A percentile compares a stretch with the other conserved stretches of the same genome.
These are phyloP conservation scores for Ceriops zippeliana DNA, from an alignment of 345 rosid genomes.

Conservation along the genomic window DNA sequence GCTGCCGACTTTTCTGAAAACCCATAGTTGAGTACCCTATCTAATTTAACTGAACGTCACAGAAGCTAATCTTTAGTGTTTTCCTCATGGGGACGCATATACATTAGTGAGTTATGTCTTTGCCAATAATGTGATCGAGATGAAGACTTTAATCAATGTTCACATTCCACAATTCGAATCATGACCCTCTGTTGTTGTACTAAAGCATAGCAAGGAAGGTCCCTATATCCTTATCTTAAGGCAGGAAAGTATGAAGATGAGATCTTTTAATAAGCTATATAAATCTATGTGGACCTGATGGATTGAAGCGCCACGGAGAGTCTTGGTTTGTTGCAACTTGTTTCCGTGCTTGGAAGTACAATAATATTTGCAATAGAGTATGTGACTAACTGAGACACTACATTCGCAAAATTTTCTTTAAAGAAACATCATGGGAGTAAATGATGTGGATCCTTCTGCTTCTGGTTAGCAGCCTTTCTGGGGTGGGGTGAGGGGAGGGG, in stretches of 20 bases:
- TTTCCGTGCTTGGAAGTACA: constrained; percentile 11
- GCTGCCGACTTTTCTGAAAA: not conserved
- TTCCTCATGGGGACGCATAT: not conserved
- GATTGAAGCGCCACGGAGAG: constrained; percentile 16
- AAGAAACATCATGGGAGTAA: constrained; percentile 23
- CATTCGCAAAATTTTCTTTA: constrained; percentile 27
- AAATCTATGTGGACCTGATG: constrained; percentile 28
- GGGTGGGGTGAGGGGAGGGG: too few relatives aligned
- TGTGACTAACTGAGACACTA: constrained; percentile 41
- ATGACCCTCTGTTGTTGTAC: constrained; percentile 43
- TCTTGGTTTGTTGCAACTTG: constrained; percentile 3
- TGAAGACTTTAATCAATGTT: constrained; percentile 13
- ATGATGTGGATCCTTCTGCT: constrained; percentile 10
- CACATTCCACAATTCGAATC: constrained; percentile 26
- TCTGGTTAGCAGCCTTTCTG: constrained; percentile 11
- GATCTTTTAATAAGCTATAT: constrained; percentile 20
- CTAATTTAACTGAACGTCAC: constrained; percentile 3
- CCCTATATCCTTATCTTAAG: constrained; percentile 41
- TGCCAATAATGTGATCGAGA: not conserved
- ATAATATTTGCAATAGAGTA: constrained; percentile 24
- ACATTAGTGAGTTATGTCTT: not conserved
- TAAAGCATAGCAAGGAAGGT: constrained; percentile 38
- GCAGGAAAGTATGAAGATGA: constrained; percentile 28
- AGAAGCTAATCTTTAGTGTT: not conserved
- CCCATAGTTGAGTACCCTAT: constrained; percentile 10